phyloP scores from a whole-genome alignment of 2,329 filamentous ascomycete species.

The Fusarium sp. region DNA sequence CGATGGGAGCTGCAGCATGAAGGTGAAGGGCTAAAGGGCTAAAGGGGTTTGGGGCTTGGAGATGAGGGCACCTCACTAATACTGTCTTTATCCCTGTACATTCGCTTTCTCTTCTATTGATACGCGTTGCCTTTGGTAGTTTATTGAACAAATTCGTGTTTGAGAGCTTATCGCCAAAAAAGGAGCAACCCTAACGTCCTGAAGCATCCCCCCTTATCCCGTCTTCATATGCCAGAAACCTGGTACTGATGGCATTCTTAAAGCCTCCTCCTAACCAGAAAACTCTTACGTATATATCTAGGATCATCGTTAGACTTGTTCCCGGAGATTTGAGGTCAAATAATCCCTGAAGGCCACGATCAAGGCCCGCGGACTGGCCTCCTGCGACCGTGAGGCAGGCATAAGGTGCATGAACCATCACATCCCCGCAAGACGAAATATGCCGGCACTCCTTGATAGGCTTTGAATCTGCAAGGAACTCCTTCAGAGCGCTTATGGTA shows the following conservation, averaged over 20 bases:
- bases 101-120: too few relatives aligned
- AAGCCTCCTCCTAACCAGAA: too few relatives aligned
- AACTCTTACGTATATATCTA: background rate
- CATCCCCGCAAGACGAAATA: background rate
- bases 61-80: too few relatives aligned
- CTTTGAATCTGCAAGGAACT: background rate
- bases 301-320: background rate
- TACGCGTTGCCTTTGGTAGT: too few relatives aligned
- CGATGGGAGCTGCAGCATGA: background rate
- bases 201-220: too few relatives aligned
- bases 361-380: background rate
- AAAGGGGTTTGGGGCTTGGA: background rate
- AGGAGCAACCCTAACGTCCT: too few relatives aligned
- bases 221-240: too few relatives aligned
- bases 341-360: background rate
- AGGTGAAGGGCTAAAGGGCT: background rate
- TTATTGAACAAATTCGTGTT: too few relatives aligned
- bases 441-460: background rate
- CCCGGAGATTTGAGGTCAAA: background rate
- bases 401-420: background rate
- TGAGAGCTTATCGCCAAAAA: too few relatives aligned
- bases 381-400: background rate
- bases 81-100: too few relatives aligned
- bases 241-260: too few relatives aligned
- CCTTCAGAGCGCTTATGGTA: background rate